These are phyloP conservation scores for Talaromyces trachyspermus DNA, from an alignment of 495 filamentous ascomycete genomes.

Conservation along the genomic window DNA sequence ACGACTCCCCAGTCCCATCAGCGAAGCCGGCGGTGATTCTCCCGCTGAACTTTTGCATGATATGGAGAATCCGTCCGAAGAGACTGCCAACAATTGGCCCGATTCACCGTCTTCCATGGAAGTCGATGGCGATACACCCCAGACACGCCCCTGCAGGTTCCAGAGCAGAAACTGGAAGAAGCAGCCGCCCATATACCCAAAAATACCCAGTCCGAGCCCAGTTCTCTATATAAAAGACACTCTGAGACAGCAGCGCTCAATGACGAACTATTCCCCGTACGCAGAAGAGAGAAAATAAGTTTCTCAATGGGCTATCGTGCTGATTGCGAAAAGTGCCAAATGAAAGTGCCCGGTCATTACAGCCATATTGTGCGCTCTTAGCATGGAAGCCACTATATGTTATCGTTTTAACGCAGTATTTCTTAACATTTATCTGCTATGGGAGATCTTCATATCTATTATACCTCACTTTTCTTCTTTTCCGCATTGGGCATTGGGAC, in stretches of 20 bases:
- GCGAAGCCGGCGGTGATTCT: conserved; percentile 52
- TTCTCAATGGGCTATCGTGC: conserved; percentile 80
- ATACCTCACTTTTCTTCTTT: no score
- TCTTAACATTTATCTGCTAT: no score
- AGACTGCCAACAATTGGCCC: conserved; percentile 13
- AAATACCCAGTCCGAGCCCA: not conserved
- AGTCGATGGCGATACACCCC: conserved; percentile 19
- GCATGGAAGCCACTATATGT: no score
- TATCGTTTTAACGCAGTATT: not conserved
- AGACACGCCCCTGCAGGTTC: not conserved
- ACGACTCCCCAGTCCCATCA: conserved; percentile 64
- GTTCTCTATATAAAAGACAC: not conserved
- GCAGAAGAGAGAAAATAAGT: conserved; percentile 52
- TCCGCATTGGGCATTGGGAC: no score
- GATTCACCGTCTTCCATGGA: conserved; percentile 13
- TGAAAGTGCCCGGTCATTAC: conserved; percentile 77
- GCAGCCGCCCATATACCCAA: conserved; percentile 16
- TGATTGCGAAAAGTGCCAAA: conserved; percentile 79
- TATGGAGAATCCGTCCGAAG: conserved; percentile 23
- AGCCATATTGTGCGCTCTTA: conserved; percentile 61
- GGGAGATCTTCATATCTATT: no score
- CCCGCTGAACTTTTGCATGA: conserved; percentile 20
- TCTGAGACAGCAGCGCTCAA: conserved; percentile 23
- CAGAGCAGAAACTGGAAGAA: conserved; percentile 9
- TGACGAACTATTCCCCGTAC: conserved; percentile 31